A percentile compares a stretch with the other conserved stretches of the same genome.
phyloP scores from a whole-genome alignment of 345 rosid species.

The Syzygium aromaticum region DNA sequence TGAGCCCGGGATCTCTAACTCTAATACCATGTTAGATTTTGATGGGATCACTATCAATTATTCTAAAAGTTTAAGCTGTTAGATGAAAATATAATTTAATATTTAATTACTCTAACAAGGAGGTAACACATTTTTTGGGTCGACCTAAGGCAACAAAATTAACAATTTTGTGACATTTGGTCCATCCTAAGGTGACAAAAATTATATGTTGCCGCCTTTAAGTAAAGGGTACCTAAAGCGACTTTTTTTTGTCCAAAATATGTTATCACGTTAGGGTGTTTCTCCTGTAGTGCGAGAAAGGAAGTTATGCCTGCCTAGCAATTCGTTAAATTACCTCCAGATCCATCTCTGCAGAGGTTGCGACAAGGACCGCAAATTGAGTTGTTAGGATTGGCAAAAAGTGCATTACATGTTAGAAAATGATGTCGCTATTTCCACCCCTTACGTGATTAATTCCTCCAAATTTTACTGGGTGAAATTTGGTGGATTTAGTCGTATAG shows the following conservation, averaged over 20 bases:
- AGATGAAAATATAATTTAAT: no score
- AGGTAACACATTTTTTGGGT: neutral
- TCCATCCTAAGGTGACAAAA: neutral
- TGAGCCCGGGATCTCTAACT: no score
- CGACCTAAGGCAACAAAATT: neutral
- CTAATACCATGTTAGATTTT: no score
- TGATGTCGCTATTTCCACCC: neutral
- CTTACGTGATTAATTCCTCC: neutral
- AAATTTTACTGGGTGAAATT: neutral
- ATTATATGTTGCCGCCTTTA: neutral
- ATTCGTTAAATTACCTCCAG: neutral
- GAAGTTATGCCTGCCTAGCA: neutral
- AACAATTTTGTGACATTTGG: neutral
- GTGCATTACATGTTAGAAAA: neutral
- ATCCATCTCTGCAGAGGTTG: neutral
- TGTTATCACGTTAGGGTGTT: neutral
- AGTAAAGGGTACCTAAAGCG: neutral
- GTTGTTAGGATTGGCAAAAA: neutral
- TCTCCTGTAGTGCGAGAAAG: neutral
- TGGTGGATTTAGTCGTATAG: neutral
- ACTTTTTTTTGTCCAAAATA: neutral
- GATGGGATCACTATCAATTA: no score
- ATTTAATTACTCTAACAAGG: no score
- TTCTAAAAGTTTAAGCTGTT: no score
- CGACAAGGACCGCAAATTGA: neutral